Base-by-base conservation (phyloP, 2,329 filamentous ascomycete species). In the Aureobasidium mangrovei region DNA sequence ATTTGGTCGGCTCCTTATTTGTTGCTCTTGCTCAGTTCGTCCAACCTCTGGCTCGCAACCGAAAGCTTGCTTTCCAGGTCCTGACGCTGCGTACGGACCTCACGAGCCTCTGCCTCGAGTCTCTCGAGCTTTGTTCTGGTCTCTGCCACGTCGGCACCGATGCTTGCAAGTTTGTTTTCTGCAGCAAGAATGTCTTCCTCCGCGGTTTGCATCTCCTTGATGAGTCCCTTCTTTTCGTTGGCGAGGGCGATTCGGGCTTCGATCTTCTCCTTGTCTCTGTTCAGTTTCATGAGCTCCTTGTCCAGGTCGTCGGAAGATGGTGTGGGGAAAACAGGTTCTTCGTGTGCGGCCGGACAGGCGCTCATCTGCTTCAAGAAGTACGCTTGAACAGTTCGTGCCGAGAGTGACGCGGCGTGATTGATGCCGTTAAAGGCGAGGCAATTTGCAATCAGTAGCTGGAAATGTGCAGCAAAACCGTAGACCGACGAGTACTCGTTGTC, bases 371-470 rank as follows among this genome's bases (percentile, higher is more conserved):
- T 18, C 8, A 18, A 2, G 7, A 10, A 6, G 2, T 9, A 10
- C 7, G n/a, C n/a, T 41, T 41, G 38, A 41, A 18, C 33, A 8
- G 7, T 8, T 36, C 33, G 77, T 12, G 84, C 84, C 54, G 84
- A 78, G 43, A 75, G 72, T 0, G 90, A 85, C 42, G 97, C 82
- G 0, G 80, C 72, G 63, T 97, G 91, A 4, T 79, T 73, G 0
- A 79, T 72, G 9, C 91, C 91, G 67, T 98, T 98, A 78, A 95
- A 98, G 0, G 74, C 72, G 35, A 84, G 66, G 0, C 86, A 83
- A 67, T 98, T 98, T 56, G 83, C 74, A 58, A 91, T 81, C 67
- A 98, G 85, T 52, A 90, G 76, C 31, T 83, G 73, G 51, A 96
- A 77, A 63, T 95, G 90, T 43, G 77, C 74, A 62, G 83, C 81